A percentile compares a stretch with the other conserved stretches of the same genome.
phyloP scores from a whole-genome alignment of 805 yeast species.

The Suhomyces xylopsoci region DNA sequence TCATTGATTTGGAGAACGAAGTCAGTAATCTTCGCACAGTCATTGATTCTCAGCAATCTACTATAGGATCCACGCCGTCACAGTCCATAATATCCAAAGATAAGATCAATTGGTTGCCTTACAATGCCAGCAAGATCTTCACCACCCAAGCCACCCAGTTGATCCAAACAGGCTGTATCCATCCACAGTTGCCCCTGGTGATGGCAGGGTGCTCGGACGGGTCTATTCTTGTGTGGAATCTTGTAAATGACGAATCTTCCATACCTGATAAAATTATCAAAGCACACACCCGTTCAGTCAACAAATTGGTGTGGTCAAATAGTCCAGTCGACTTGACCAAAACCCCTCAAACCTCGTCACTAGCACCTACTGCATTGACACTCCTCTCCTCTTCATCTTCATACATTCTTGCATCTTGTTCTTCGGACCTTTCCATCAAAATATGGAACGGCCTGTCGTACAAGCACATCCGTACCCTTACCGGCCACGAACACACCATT shows the following conservation, averaged over 20 bases:
- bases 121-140: constrained; percentile 39
- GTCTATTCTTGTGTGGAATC: constrained; percentile 66
- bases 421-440: constrained; percentile 56
- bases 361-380: constrained; percentile 1
- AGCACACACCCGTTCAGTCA: constrained; percentile 76
- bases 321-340: constrained; percentile 31
- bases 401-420: constrained; percentile 46
- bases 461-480: constrained; percentile 56
- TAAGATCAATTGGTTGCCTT: constrained; percentile 64
- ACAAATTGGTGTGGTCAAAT: constrained; percentile 52
- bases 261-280: constrained; percentile 58
- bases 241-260: constrained; percentile 50
- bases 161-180: constrained; percentile 63
- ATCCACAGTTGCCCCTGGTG: constrained; percentile 67
- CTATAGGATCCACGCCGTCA: constrained; percentile 2
- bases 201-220: constrained; percentile 75
- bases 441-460: constrained; percentile 64
- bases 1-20: constrained; percentile 66
- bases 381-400: background rate
- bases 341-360: constrained; percentile 11
- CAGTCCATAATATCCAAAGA: constrained; percentile 14
- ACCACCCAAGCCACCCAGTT: constrained; percentile 54
- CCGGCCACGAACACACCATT: constrained; percentile 87
- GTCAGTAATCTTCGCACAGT: constrained; percentile 47
- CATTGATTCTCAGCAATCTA: constrained; percentile 21